Base-by-base conservation (phyloP, 805 yeast species). In the Yamadazyma tumulicola region DNA sequence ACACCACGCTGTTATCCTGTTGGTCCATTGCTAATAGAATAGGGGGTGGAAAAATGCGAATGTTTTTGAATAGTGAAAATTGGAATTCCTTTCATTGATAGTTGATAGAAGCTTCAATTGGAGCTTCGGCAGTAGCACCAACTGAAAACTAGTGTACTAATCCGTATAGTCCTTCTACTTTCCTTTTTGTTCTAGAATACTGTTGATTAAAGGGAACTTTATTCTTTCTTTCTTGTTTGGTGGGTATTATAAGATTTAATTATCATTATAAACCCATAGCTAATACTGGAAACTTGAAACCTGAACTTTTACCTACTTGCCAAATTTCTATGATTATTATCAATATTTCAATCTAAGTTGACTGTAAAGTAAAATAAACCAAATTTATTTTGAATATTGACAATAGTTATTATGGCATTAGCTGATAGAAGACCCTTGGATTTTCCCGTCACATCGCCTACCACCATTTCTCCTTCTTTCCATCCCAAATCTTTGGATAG, bases 361-460 rank as follows among this genome's bases (percentile, higher is more conserved):
- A n/a, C n/a, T n/a, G n/a, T n/a, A n/a, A n/a, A n/a, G n/a, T n/a
- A n/a, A n/a, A n/a, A n/a, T n/a, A n/a, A n/a, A n/a, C n/a, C n/a
- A n/a, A n/a, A n/a, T n/a, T n/a, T n/a, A n/a, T n/a, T n/a, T n/a
- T n/a, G n/a, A n/a, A n/a, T n/a, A n/a, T n/a, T n/a, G n/a, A n/a
- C n/a, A n/a, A n/a, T n/a, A n/a, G n/a, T n/a, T n/a, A 54, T 26
- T 29, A 77, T 77, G 84, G 84, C 84, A 38, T 67, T 77, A 61
- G 77, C 84, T 42, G 79, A 77, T 52, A 72, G 80, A 65, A 75
- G 81, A 68, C 82, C 82, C 18, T 67, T 75, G 34, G 74, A 70
- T 22, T 63, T 76, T 47, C 74, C 79, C 29, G 69, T 67, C 16
- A 55, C 72, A 29, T 67, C 75, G 13, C 56, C 72, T 9, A 70